Evolutionary conservation across 2,329 filamentous ascomycete genomes (phyloP).

Genomic region (Aspergillus pseudotamarii): DNA sequence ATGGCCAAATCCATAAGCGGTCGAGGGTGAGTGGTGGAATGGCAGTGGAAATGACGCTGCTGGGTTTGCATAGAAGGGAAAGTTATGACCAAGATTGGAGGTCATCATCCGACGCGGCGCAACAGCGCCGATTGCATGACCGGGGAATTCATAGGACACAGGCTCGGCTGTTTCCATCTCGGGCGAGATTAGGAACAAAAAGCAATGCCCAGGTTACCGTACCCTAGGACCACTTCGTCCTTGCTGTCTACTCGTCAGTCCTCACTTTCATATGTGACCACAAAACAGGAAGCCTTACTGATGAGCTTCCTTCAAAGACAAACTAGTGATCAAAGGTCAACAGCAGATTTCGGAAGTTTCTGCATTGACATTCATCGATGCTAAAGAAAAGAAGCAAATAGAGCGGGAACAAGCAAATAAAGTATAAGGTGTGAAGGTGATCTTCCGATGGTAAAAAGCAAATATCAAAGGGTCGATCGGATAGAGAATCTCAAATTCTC

Average conservation of each 20-base stretch:
- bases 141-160: conserved; percentile 43
- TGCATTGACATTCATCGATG: background rate
- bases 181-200: background rate
- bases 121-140: conserved; percentile 40
- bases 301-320: background rate
- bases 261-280: background rate
- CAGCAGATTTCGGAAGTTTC: background rate
- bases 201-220: background rate
- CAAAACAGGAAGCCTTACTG: background rate
- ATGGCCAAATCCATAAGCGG: conserved; percentile 37
- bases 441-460: conserved; percentile 18
- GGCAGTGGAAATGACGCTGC: conserved; percentile 41
- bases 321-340: background rate
- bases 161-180: conserved; percentile 46
- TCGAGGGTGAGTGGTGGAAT: conserved; percentile 36
- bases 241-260: background rate
- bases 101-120: conserved; percentile 42
- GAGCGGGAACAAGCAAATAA: conserved; percentile 21
- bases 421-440: conserved; percentile 13
- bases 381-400: conserved; percentile 17
- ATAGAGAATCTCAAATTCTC: background rate
- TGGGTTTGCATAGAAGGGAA: conserved; percentile 42
- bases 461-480: conserved; percentile 9
- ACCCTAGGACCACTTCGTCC: too few species aligned
- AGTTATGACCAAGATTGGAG: conserved; percentile 35